Evolutionary conservation across 345 rosid species (phyloP).

Genomic region (Euphorbia peplus): DNA sequence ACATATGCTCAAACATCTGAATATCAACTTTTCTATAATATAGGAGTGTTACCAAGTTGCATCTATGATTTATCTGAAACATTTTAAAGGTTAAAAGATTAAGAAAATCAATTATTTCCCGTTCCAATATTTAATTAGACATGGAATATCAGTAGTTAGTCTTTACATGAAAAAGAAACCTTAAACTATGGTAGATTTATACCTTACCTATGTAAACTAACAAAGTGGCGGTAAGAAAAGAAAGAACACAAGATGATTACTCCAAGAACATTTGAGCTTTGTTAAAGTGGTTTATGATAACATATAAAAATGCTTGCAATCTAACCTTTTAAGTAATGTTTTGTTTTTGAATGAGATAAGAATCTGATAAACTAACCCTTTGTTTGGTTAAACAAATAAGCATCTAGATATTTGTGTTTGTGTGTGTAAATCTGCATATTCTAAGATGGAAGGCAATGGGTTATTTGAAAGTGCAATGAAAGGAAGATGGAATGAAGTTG

Average conservation of each 20-base stretch:
- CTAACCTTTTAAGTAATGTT: neutral
- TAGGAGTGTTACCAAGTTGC: no score
- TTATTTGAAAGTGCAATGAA: conserved; percentile 22
- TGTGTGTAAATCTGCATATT: neutral
- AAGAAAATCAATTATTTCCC: no score
- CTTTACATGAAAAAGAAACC: no score
- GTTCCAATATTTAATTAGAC: no score
- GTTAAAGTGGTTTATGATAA: neutral
- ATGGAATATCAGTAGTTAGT: no score
- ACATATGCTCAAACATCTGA: neutral
- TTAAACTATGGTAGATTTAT: no score
- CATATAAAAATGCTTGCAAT: neutral
- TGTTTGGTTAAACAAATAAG: neutral
- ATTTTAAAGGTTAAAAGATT: no score
- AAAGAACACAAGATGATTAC: neutral
- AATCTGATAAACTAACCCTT: neutral
- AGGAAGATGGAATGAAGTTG: conserved; percentile 19
- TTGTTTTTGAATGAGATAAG: neutral
- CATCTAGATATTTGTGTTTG: neutral
- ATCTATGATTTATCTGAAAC: no score
- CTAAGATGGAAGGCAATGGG: conserved; percentile 1
- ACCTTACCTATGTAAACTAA: no score
- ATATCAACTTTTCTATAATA: no score
- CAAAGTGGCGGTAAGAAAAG: no score
- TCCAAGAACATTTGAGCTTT: neutral